Evolutionary conservation across 257 asterid species (phyloP).

Genomic region (Solanum neorickii): DNA sequence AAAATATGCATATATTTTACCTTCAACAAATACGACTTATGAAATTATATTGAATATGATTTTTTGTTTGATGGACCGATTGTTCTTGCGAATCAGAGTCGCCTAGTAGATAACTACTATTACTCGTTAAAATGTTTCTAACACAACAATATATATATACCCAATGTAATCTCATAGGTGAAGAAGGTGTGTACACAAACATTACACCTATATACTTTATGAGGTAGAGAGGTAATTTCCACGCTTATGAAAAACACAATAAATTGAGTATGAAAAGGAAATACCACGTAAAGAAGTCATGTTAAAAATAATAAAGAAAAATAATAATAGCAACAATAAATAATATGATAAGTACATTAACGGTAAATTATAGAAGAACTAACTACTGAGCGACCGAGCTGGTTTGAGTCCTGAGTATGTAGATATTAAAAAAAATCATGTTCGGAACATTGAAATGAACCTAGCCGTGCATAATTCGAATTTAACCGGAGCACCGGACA

Average conservation of each 20-base stretch:
- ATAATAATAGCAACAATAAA: neutral
- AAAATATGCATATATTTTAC: neutral
- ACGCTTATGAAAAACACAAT: too few relatives aligned
- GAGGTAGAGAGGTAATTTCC: too few relatives aligned
- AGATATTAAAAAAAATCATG: too few relatives aligned
- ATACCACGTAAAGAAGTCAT: neutral
- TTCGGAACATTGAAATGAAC: too few relatives aligned
- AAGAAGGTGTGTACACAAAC: accelerated
- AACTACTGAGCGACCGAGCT: neutral
- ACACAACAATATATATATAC: neutral
- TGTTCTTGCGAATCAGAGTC: neutral
- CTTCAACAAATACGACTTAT: neutral
- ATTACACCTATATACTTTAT: neutral
- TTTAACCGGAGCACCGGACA: too few relatives aligned
- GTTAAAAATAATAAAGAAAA: neutral
- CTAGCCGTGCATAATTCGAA: too few relatives aligned
- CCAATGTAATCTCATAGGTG: neutral
- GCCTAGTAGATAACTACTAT: neutral
- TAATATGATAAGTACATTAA: neutral
- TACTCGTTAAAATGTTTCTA: neutral
- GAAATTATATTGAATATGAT: neutral
- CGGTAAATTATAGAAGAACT: neutral
- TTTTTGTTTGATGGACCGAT: neutral
- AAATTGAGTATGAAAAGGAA: neutral
- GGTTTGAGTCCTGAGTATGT: too few relatives aligned